Conservation (phyloP, 129 eudicot species). For the Ambrosia trifida region DNA sequence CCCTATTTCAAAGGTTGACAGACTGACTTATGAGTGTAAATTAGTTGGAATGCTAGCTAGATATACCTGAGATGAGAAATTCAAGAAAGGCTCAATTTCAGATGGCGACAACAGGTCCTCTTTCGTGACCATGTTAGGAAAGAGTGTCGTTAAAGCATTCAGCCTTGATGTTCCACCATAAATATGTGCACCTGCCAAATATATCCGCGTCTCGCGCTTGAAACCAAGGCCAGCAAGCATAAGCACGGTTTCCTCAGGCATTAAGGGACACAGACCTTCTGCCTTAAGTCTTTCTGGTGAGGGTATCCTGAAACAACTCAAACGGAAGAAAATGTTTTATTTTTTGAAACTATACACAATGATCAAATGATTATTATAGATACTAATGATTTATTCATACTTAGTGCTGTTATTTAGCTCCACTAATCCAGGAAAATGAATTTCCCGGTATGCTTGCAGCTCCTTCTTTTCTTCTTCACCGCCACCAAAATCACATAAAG, state of each 20-base stretch:
- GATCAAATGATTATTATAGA: background rate
- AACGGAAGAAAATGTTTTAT: background rate
- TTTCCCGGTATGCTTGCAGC: constrained; percentile 80
- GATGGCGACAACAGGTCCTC: constrained; percentile 79
- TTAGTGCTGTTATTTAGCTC: constrained; percentile 57
- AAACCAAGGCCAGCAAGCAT: constrained; percentile 99
- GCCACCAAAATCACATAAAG: constrained; percentile 94
- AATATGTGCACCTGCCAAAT: constrained; percentile 89
- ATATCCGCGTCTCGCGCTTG: constrained; percentile 75
- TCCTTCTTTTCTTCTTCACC: constrained; percentile 88
- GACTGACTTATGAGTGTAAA: background rate
- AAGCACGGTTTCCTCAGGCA: constrained; percentile 98
- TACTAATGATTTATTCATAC: constrained; percentile 44
- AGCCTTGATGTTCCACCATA: constrained; percentile 90
- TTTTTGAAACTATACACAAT: background rate
- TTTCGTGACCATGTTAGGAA: constrained; percentile 88
- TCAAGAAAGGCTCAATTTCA: constrained; percentile 80
- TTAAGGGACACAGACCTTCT: constrained; percentile 91
- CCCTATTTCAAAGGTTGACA: background rate
- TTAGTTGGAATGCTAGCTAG: background rate
- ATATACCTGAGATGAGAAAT: constrained; percentile 88
- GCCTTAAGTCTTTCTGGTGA: constrained; percentile 66
- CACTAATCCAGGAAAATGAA: constrained; percentile 78
- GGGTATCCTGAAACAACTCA: constrained; percentile 54
- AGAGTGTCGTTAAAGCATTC: constrained; percentile 68